Evolutionary conservation across 768 basidiomycete species (phyloP).

Genomic region (Chlorophyllum brunneum): DNA sequence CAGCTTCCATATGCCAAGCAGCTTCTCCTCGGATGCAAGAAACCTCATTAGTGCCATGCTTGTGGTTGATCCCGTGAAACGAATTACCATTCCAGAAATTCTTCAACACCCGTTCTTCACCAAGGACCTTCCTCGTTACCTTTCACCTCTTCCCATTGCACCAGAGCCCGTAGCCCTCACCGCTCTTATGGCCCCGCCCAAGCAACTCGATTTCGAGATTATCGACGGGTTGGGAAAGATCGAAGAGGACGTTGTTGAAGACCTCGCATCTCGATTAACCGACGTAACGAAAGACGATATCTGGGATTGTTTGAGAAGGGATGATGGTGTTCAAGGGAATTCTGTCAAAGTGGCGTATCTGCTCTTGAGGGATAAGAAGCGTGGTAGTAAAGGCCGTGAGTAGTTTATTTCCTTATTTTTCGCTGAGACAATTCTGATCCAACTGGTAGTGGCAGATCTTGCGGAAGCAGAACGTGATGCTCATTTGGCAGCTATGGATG

Average conservation of each 20-base stretch:
- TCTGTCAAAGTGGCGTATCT: slow-evolving; percentile 96
- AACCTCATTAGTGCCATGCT: slow-evolving; percentile 87
- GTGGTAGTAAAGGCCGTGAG: slow-evolving; percentile 83
- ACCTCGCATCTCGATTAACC: slow-evolving; percentile 66
- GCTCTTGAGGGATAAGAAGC: slow-evolving; percentile 83
- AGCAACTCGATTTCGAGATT: slow-evolving; percentile 72
- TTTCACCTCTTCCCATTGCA: slow-evolving; percentile 74
- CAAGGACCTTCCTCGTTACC: slow-evolving; percentile 80
- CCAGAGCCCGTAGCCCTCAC: slow-evolving; percentile 75
- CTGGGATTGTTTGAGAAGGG: slow-evolving; percentile 78
- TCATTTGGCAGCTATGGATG: slow-evolving; percentile 75
- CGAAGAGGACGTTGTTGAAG: slow-evolving; percentile 87
- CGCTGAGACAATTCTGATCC: neutral
- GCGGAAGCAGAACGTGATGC: slow-evolving; percentile 87
- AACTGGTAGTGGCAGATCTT: slow-evolving; percentile 57
- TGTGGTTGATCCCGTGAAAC: slow-evolving; percentile 89
- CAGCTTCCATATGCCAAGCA: slow-evolving; percentile 78
- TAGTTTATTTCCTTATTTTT: slow-evolving; percentile 13
- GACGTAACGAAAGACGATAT: slow-evolving; percentile 82
- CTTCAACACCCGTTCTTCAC: slow-evolving; percentile 89
- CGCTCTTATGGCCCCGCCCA: slow-evolving; percentile 65
- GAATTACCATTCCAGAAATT: slow-evolving; percentile 92
- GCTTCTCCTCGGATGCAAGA: slow-evolving; percentile 74
- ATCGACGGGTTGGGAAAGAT: slow-evolving; percentile 92
- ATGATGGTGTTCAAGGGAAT: slow-evolving; percentile 85